Evolutionary conservation across 164 flowering plant species (phyloP), one percentile per base, ranked within the genome.

Genomic region (Euptelea pleiosperma): DNA sequence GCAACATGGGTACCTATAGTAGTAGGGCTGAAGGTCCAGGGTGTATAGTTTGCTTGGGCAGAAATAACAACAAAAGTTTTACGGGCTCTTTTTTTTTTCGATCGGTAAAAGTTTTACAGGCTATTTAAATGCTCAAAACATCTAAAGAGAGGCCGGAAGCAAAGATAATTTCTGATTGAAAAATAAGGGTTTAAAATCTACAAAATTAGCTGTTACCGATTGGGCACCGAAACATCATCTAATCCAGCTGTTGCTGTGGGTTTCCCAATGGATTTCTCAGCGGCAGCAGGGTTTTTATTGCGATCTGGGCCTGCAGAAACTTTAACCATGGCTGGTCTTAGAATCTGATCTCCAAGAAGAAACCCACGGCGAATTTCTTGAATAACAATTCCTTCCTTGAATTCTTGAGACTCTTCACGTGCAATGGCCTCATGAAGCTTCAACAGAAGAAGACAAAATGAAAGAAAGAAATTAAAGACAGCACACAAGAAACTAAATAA

Each of bases 271-370:
- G 80, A 46, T 34, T 62, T 66, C 19, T 62, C 73, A 16, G 70
- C 6, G n/a, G 45, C 45, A 12, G 45, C 16, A 2, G 75, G 34
- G 30, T 70, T 69, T 61, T 80, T 78, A 72, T 70, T 72, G 8
- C 58, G 67, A 19, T 89, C 91, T n/a, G 91, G 87, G 14, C 97
- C 97, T 14, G 86, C 52, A 21, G 97, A 93, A 55, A 93, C 95
- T 64, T 84, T 93, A 40, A 93, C 99, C 77, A 63, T 85, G 60
- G 99, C 96, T 31, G 97, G 92, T 81, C 96, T 83, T 29, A 93
- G 63, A 66, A 93, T 74, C 42, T 80, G 82, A 51, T 75, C 86
- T 35, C 89, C 83, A 42, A 93, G 86, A 40, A 75, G 54, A 73
- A 93, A 93, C 4, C 99, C 97, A 11, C 97, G 86, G 0, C 82